Conservation (phyloP, 805 yeast species). For the Kazachstania viticola region DNA sequence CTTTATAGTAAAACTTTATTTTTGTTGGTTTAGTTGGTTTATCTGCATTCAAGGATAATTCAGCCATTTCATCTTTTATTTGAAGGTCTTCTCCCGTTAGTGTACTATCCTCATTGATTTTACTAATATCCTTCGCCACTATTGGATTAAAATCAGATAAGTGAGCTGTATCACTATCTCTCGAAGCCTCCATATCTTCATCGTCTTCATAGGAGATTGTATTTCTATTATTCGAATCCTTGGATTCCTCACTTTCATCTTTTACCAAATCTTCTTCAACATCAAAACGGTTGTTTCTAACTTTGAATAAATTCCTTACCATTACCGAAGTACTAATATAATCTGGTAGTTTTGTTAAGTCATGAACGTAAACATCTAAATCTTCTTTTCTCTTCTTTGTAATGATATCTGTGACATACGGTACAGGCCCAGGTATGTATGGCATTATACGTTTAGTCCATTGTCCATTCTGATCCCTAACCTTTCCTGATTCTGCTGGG, state of each 20-base stretch:
- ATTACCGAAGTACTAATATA: constrained; percentile 61
- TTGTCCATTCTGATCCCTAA: constrained; percentile 34
- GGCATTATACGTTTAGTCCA: constrained; percentile 75
- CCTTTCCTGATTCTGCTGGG: constrained; percentile 86
- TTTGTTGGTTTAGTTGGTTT: constrained; percentile 29
- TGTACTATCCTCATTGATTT: constrained; percentile 8
- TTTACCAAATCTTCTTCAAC: constrained; percentile 10
- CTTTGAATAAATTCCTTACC: constrained; percentile 60
- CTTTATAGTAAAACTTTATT: constrained; percentile 66
- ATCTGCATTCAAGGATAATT: constrained; percentile 13
- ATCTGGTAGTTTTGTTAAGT: constrained; percentile 57
- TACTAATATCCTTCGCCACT: constrained; percentile 3
- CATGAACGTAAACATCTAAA: constrained; percentile 44
- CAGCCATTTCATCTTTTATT: constrained; percentile 18
- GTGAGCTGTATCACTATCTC: constrained; percentile 8
- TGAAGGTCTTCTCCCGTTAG: constrained; percentile 19
- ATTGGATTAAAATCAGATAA: no score
- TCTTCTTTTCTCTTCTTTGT: constrained; percentile 44
- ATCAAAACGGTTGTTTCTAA: constrained; percentile 30
- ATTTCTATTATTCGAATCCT: neutral
- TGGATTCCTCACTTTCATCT: neutral
- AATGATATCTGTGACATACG: constrained; percentile 74
- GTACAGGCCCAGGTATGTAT: constrained; percentile 90
- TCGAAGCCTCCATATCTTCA: neutral
- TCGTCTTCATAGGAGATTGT: neutral